Evolutionary conservation across 2,329 filamentous ascomycete species (phyloP), one percentile per base, ranked within the genome.

Genomic region (Talaromyces sp.): DNA sequence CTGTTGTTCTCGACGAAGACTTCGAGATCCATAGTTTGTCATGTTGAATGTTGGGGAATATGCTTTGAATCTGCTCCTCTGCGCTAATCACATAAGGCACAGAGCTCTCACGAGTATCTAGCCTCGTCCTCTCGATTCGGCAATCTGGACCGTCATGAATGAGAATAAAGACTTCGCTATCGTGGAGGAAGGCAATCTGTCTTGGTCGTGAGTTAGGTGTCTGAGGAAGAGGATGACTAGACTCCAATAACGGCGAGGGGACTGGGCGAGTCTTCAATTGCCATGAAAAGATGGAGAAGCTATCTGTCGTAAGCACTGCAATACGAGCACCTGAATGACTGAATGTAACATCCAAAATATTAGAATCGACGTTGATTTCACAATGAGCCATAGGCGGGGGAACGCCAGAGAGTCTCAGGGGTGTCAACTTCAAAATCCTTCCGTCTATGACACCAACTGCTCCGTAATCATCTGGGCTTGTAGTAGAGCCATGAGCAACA

Each of bases 351-450:
- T 97, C 93, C 19, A 91, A 79, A 2, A 88, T 84, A 62, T 89
- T 88, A 0, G 84, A 84, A 15, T 85, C 81, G 31, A 90, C 78
- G 13, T 80, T 72, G 19, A 97, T 72, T 65, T 96, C 91, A 69
- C 90, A 90, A 68, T 94, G 84, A 17, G 92, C 88, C 93, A 98
- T 97, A 0, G 95, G 95, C 31, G 95, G 95, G 27, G 95, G 95
- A 2, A 97, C 84, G 72, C 95, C 96, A 13, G 92, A 91, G 59
- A 89, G 85, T 68, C 91, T 85, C 69, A 99, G 85, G 0, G 95
- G 92, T 0, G 95, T 98, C 54, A 98, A 77, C 74, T 96, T 96
- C 66, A 98, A 78, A 2, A 75, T 86, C 68, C 77, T 85, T 17
- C 95, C 95, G 76, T 98, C 95, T 49, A 97, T 88, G 5, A 96